Base-by-base conservation (phyloP, 768 basidiomycete species). In the Boletus sp. region DNA sequence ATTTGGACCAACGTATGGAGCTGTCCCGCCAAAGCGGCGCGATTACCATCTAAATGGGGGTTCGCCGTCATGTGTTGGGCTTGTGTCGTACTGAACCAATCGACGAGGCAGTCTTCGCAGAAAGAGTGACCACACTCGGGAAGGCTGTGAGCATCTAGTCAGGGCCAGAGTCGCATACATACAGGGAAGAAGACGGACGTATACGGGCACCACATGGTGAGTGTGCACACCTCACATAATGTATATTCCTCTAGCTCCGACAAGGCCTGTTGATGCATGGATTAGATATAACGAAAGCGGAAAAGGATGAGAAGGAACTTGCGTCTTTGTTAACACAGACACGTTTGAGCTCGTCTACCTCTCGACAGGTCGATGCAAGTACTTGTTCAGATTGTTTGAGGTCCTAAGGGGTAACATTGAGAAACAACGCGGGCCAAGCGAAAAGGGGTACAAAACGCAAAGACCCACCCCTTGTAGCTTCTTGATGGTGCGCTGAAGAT, bases 71-170 rank as follows among this genome's bases (percentile, higher is more conserved):
- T 70, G 56, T 86, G 81, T 56, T 79, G 77, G 0, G 70, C 72
- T 47, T 81, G 77, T 0, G 70, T 77, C 3, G 79, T 79, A 47
- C 57, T 69, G 57, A 81, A 79, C 77, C 77, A 78, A 60, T 83
- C 80, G 43, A 75, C 73, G 8, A 90, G 73, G 59, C 87, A 90
- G 6, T 65, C 65, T 56, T 79, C 71, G 63, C 87, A 90, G 63
- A 84, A 88, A 0, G 81, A 79, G 67, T 90, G 88, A 3, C 88
- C 88, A 51, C 88, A 90, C 38, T 76, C 77, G 7, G 79, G 69
- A 21, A 90, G 74, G 6, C 87, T 89, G 60, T 9, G 34, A 14
- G 27, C 21, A 51, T 33, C 33, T 27, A 30, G 38, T 65, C 37
- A 60, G 33, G 19, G 11, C 2, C 11, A 9, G 6, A 51, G 33